Evolutionary conservation across 169 alveolate genomes (phyloP).

Genomic region (Babesia bigemina): DNA sequence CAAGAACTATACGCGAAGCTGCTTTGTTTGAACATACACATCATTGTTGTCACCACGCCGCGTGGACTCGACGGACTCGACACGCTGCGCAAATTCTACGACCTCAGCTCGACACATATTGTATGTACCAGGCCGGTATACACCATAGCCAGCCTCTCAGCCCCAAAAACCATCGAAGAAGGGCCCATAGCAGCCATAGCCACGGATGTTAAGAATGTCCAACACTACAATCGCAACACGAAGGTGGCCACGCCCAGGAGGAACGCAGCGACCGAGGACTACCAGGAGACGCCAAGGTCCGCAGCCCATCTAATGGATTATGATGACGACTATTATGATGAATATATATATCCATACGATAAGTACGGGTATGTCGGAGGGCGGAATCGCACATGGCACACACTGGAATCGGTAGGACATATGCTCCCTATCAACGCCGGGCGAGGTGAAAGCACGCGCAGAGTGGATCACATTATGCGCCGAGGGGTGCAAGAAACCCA

Average conservation of each 20-base stretch:
- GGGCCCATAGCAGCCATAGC: not conserved
- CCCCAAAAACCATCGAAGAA: not conserved
- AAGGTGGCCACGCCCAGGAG: no score
- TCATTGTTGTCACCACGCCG: conserved; percentile 50
- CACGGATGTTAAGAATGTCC: not conserved
- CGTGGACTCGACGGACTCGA: conserved; percentile 61
- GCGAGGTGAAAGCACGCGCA: no score
- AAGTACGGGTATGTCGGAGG: no score
- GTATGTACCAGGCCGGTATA: conserved; percentile 65
- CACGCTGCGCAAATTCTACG: conserved; percentile 20
- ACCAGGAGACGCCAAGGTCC: not conserved
- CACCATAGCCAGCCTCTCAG: conserved; percentile 17
- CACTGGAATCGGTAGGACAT: no score
- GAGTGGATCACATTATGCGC: no score
- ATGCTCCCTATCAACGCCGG: no score
- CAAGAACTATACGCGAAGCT: conserved; percentile 30
- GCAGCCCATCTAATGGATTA: no score
- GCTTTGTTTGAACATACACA: conserved; percentile 31
- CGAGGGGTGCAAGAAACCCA: no score
- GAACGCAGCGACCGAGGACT: not conserved
- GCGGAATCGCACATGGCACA: no score
- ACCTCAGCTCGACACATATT: conserved; percentile 42
- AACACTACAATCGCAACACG: not conserved
- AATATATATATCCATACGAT: no score
- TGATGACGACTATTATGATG: no score